Evolutionary conservation across 805 yeast genomes (phyloP), one percentile per base, ranked within the genome.

Genomic region (Monosporozyma servazzii): DNA sequence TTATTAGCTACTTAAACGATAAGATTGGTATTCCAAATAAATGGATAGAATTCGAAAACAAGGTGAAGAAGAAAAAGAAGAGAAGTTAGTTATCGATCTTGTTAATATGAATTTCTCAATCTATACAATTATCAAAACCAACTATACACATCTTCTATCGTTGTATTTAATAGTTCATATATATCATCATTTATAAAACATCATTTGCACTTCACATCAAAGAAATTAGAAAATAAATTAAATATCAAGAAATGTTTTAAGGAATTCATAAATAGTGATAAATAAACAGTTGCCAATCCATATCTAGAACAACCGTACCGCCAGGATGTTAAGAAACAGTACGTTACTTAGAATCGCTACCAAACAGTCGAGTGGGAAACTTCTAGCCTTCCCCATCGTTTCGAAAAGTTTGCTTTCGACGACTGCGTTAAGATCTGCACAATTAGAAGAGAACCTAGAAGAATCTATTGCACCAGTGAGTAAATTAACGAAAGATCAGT

Each of bases 1-100:
- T 85, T 10, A 70, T 75, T n/a, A 83, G 81, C 2, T 64, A 83
- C 45, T 68, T 90, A 52, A 75, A 44, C 71, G 70, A 80, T 52
- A 45, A 45, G 21, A 71, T 73, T 49, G 95, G 96, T 0, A 68
- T 91, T 25, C 82, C 84, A 23, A 64, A 75, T 3, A 65, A 75
- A 17, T 86, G 84, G 83, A 81, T 91, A 17, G 77, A 75, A 23
- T 76, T 79, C 52, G 81, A 77, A 51, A 86, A 86, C 59, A 84
- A 81, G 60, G 62, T 77, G 23, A 83, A 80, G 61, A 68, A 71
- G 52, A 80, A 75, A 61, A 80, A 76, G 68, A 77, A 73, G 67
- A 67, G 59, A 54, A 49, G 51, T 40, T 20, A 21, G 37, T 13
- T 10, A 13, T 30, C 4, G 13, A 5, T 30, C 15, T 30, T 30